Conservation (phyloP, 2,329 filamentous ascomycete species). For the Verticillium dahliae region DNA sequence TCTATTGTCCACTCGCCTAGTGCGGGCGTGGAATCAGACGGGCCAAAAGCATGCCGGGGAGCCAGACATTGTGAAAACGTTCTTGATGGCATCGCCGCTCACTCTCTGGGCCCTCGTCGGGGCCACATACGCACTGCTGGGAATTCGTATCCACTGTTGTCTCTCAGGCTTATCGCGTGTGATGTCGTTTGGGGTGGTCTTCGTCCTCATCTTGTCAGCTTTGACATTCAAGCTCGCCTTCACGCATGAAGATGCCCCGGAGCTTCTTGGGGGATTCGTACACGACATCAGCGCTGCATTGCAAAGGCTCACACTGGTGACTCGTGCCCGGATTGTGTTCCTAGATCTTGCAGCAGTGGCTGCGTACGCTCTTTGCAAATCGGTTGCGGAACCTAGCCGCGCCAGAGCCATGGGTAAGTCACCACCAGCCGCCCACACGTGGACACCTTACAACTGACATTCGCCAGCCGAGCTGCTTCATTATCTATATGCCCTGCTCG, state of each 20-base stretch:
- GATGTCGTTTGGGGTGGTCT: slow-evolving; percentile 31
- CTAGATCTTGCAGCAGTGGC: slow-evolving; percentile 33
- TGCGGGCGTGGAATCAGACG: slow-evolving; percentile 88
- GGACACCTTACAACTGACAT: background rate
- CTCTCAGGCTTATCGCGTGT: slow-evolving; percentile 34
- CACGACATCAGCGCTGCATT: slow-evolving; percentile 31
- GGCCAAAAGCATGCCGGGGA: slow-evolving; percentile 94
- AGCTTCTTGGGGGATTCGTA: slow-evolving; percentile 55
- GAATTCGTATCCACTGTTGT: slow-evolving; percentile 33
- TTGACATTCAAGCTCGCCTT: slow-evolving; percentile 87
- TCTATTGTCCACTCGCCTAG: slow-evolving; percentile 57
- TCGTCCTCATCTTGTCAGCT: slow-evolving; percentile 43
- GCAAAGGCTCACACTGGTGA: slow-evolving; percentile 37
- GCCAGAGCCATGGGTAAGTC: slow-evolving; percentile 6
- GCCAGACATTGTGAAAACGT: slow-evolving; percentile 72
- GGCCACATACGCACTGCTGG: slow-evolving; percentile 59
- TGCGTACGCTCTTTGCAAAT: slow-evolving; percentile 30
- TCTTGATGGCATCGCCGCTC: slow-evolving; percentile 56
- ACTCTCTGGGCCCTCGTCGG: slow-evolving; percentile 71
- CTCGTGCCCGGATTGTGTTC: slow-evolving; percentile 44
- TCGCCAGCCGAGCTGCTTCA: slow-evolving; percentile 46
- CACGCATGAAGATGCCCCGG: slow-evolving; percentile 79
- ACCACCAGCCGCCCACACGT: too few relatives aligned
- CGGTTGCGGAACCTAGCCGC: slow-evolving; percentile 16
- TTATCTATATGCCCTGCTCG: slow-evolving; percentile 67